phyloP scores from a whole-genome alignment of 352 stramenopile genomes.

The Phytophthora kernoviae region DNA sequence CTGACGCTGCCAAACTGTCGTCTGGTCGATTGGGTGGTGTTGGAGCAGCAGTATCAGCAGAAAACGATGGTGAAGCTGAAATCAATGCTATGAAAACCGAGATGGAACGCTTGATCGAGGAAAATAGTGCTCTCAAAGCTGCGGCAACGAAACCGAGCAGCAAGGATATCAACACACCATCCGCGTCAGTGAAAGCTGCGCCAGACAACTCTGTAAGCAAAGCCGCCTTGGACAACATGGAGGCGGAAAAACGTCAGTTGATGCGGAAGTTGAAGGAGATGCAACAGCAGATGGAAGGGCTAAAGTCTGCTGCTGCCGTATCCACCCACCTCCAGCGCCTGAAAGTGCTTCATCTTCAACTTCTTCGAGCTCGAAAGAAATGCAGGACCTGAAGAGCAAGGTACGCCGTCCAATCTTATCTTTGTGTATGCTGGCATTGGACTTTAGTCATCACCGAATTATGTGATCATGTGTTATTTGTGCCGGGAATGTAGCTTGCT shows the following conservation, averaged over 20 bases:
- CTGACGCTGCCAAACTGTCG: constrained; percentile 18
- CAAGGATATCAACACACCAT: constrained; percentile 8
- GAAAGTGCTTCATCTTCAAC: constrained; percentile 3
- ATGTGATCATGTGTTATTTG: not conserved
- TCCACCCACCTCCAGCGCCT: constrained; percentile 15
- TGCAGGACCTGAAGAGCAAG: constrained; percentile 61
- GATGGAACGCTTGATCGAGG: constrained; percentile 70
- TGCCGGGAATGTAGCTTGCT: constrained; percentile 52
- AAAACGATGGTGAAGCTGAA: constrained; percentile 60
- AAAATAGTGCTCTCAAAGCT: constrained; percentile 62
- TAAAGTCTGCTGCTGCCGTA: constrained; percentile 21
- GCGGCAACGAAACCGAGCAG: constrained; percentile 9
- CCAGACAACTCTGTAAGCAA: constrained; percentile 32
- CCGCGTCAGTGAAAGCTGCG: not conserved
- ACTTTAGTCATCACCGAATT: not conserved
- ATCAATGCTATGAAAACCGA: constrained; percentile 76
- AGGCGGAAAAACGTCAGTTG: constrained; percentile 60
- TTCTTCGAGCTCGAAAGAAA: constrained; percentile 41
- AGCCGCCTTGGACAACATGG: constrained; percentile 50
- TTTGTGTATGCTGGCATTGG: not conserved
- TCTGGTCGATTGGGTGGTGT: constrained; percentile 36
- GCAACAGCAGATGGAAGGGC: constrained; percentile 52
- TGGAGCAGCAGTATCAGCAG: constrained; percentile 14
- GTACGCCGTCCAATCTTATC: constrained; percentile 17
- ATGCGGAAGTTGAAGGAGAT: constrained; percentile 65